Base-by-base conservation (phyloP, 306 rosid genomes). In the Herpetospermum pedunculosum region DNA sequence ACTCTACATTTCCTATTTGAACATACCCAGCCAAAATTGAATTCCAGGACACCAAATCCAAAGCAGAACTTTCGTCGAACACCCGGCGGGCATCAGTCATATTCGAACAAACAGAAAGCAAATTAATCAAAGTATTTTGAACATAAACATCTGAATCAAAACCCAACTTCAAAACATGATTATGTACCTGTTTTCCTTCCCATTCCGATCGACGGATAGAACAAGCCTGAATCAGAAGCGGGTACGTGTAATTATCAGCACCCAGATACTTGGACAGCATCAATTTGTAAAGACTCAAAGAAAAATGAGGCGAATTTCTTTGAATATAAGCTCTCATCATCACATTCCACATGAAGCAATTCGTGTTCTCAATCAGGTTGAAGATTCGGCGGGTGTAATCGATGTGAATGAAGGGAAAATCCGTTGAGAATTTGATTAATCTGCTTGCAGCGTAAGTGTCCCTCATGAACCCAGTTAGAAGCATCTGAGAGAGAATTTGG, bases 1-100 rank as follows among this genome's bases (percentile, higher is more conserved):
- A 83, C 46, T 70, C 80, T 26, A 77, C 86, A 57, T 86, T 67
- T 2, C 78, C 92, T 21, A 75, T 28, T 69, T 82, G 82, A 78
- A 88, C 91, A 63, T 89, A 88, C 54, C 93, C 97, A 3, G 90
- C 89, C 82, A 89, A 79, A 46, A 89, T 71, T 0, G 96, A 87
- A 77, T 92, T 92, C 96, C 97, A 89, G 15, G 97, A 78, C 19
- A 88, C 93, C 19, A 77, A 71, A 82, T 92, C 96, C 85, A 80
- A 67, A 26, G 85, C 77, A 54, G 84, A 80, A 88, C 86, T 92
- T 92, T 89, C 90, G 37, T 89, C 87, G 30, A 92, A 89, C 83
- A 89, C 74, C 23, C 84, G 44, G 8, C 87, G 90, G 0, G 94
- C 96, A 82, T 76, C 76, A 25, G 14, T 35, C 87, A 85, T 78